phyloP scores from a whole-genome alignment of 2,329 filamentous ascomycete species.

The Daldinia sp. region DNA sequence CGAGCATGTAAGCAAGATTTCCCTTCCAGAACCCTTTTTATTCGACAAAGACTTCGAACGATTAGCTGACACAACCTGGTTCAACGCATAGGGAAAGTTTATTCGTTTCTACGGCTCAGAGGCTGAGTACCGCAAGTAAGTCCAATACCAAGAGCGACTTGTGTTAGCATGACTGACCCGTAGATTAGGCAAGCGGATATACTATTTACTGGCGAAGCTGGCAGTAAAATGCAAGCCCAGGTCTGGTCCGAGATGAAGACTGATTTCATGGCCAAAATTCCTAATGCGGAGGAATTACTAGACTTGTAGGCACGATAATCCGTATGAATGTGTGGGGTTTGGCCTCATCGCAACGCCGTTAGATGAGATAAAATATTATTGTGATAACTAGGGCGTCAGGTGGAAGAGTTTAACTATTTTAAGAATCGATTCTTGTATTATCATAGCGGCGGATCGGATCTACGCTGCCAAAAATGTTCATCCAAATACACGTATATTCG shows the following conservation, averaged over 20 bases:
- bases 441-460: not conserved
- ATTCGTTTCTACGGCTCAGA: conserved; percentile 40
- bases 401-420: not conserved
- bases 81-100: conserved; percentile 21
- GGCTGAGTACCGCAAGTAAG: conserved; percentile 35
- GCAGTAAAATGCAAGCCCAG: conserved; percentile 33
- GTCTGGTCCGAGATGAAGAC: conserved; percentile 40
- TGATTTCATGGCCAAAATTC: conserved; percentile 38
- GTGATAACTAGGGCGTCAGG: not conserved
- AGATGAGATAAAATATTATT: not conserved
- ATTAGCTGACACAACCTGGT: not conserved
- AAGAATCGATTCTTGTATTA: not conserved
- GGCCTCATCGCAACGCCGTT: not conserved
- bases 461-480: not conserved
- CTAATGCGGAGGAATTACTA: conserved; percentile 26
- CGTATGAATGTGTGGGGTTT: not conserved
- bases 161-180: not conserved
- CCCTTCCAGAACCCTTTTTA: too few species aligned
- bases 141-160: not conserved
- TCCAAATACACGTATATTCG: not conserved
- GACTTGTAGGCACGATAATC: not conserved
- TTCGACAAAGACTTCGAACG: not conserved
- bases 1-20: conserved; percentile 37
- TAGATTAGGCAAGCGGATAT: conserved; percentile 9
- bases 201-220: conserved; percentile 29